Evolutionary conservation across 75 land plant genomes (phyloP), one percentile per base, ranked within the genome.

Genomic region (Picea sitchensis): DNA sequence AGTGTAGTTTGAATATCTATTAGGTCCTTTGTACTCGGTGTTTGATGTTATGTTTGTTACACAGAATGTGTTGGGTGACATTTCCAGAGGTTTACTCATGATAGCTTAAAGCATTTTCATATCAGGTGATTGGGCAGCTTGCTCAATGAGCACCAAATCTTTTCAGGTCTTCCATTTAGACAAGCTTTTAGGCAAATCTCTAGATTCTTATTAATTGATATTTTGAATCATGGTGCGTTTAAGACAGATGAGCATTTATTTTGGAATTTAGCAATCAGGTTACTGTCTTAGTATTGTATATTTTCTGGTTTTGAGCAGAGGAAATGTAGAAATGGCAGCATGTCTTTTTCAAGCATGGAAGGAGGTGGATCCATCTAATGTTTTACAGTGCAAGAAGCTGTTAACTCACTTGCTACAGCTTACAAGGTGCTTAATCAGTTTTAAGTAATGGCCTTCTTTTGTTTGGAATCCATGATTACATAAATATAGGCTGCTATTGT

Each of bases 81-180:
- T 59, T 76, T 67, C 9, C 86, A 92, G 95, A 94, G 73, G 34
- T 86, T n/a, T 60, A 81, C 81, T 79, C 86, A 32, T 83, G 81
- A 73, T 91, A 91, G 38, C 76, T 94, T 21, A 90, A 89, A 84
- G 83, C 79, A 14, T 97, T 95, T 86, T 86, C 92, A 41, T 97
- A 91, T 76, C 94, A 95, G 86, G 91, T 93, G 32, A 90, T 97
- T 80, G 98, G 98, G 31, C 87, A 88, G 79, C 98, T 97, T 80
- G 92, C 98, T 54, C 80, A 86, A 80, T 91, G 99, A 23, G 82
- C 94, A 83, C 99, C 98, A 58, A 80, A 91, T 15, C 92, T 95
- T 77, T 93, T 95, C 78, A 88, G 95, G 98, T 88, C 9, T 84
- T 47, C 15, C 65, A 65, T 14, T 51, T 65, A 56, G 2, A 30